Percentiles rank a stretch among this genome's conserved stretches.
These are phyloP conservation scores for Fraxinus angustifolia DNA, from an alignment of 305 asterid species.

Conservation along the genomic window DNA sequence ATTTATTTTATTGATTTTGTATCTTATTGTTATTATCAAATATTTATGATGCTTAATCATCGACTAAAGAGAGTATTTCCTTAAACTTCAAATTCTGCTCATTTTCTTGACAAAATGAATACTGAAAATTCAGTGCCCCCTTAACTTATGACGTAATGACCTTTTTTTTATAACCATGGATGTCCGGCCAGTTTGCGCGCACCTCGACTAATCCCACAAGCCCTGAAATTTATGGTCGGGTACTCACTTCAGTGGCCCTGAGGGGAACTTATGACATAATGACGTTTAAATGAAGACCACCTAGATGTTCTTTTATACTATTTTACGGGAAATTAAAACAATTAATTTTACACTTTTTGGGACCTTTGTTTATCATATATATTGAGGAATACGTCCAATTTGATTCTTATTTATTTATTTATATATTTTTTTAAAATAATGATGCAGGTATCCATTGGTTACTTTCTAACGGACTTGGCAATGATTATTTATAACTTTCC, in stretches of 20 bases:
- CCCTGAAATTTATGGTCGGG: too few relatives aligned
- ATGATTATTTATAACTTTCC: conserved; percentile 69
- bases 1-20: neutral
- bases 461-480: conserved; percentile 80
- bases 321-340: neutral
- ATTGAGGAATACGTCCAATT: neutral
- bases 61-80: neutral
- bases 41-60: neutral
- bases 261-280: too few relatives aligned
- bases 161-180: too few relatives aligned
- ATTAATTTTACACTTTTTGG: neutral
- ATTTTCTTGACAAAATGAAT: neutral
- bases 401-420: neutral
- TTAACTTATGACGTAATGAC: neutral
- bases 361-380: neutral
- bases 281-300: neutral
- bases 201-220: too few relatives aligned
- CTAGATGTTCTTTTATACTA: neutral
- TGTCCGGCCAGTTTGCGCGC: too few relatives aligned
- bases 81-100: neutral
- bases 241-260: too few relatives aligned
- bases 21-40: neutral
- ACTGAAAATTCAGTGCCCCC: neutral
- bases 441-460: conserved; percentile 78
- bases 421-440: conserved; percentile 1